Base-by-base conservation (phyloP, 2,329 filamentous ascomycete genomes). In the Talaromyces sp. region DNA sequence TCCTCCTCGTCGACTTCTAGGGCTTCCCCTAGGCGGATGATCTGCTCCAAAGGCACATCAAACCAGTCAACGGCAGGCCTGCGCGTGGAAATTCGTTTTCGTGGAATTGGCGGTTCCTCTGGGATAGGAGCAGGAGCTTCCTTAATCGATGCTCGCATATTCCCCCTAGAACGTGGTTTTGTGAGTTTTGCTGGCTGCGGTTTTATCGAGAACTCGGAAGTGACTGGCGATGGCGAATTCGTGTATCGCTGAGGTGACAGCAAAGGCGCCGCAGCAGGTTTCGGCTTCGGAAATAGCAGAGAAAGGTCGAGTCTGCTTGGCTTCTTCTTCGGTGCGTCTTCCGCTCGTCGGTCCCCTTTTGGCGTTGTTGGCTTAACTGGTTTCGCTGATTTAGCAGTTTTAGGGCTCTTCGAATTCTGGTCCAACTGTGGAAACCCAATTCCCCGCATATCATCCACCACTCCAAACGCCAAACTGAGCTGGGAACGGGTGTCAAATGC, bases 201-300 rank as follows among this genome's bases (percentile, higher is more conserved):
- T 72, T 39, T 71, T 39, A 68, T 62, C 8, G 77, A 72, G 14
- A 68, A 66, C 58, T 79, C 78, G 6, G 77, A 76, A 6, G 76
- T 78, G 37, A 78, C 72, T 2, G 77, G 73, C 13, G 78, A 79
- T 0, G 78, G 78, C 1, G 78, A 80, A 37, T 74, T 68, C 27
- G 76, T 76, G 71, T 79, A 72, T 27, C 77, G 74, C 43, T 79
- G 76, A 16, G 78, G 78, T n/a, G 78, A 81, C 19, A 79, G 70
- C 33, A 79, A 72, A 35, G 76, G 77, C 22, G 70, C 68, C 5
- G 70, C 62, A 11, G 68, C 66, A 47, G 73, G 70, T 47, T 73
- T 73, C 2, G 78, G 78, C 66, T 76, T 79, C 7, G 78, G 78
- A 65, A 80, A 80, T 16, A 81, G 70, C 16, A 77, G 71, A 37